Evolutionary conservation across 768 basidiomycete genomes (phyloP), one percentile per base, ranked within the genome.

Genomic region (Steccherinum ochraceum): DNA sequence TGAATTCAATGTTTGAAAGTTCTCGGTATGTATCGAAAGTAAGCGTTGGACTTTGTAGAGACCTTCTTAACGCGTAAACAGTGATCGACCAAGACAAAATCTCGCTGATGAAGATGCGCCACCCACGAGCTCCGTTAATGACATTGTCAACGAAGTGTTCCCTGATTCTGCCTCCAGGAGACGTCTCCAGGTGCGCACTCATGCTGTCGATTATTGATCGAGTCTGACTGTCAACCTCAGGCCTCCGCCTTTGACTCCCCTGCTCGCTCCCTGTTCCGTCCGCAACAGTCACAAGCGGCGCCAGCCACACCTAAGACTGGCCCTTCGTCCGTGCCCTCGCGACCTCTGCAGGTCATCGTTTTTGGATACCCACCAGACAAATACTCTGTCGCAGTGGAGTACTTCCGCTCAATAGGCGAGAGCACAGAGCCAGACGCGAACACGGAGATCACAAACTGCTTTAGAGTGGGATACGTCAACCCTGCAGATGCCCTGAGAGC

Each of bases 331-430:
- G 30, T 16, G 7, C 67, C n/a, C 5, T 44, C 56, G 10, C 51
- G 79, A 23, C 72, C 77, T 2, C 63, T 78, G 24, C 85, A 84
- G 59, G 73, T 94, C 27, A 73, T 92, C 60, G 81, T 94, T 47
- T 94, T 91, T 54, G 92, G 92, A n/a, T 94, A 92, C 63, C 90
- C 92, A 4, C 72, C 80, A 25, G 87, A 92, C 65, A 83, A 83
- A 60, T 87, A 85, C 64, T 80, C 77, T 48, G 62, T 82, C 13
- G 81, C 86, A 0, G 80, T 79, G 13, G 86, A 86, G 59, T 86
- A 86, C 64, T 86, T 90, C 71, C 78, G 76, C 57, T 80, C 83
- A 1, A 68, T 94, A 19, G 89, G 88, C 5, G 79, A 80, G 12
- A 69, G 83, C 26, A 84, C 85, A 2, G 84, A 85, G 16, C 74